A percentile compares a stretch with the other conserved stretches of the same genome.
Evolutionary conservation across 2,329 filamentous ascomycete species (phyloP).

Genomic region (Taxawa tesnikishii): DNA sequence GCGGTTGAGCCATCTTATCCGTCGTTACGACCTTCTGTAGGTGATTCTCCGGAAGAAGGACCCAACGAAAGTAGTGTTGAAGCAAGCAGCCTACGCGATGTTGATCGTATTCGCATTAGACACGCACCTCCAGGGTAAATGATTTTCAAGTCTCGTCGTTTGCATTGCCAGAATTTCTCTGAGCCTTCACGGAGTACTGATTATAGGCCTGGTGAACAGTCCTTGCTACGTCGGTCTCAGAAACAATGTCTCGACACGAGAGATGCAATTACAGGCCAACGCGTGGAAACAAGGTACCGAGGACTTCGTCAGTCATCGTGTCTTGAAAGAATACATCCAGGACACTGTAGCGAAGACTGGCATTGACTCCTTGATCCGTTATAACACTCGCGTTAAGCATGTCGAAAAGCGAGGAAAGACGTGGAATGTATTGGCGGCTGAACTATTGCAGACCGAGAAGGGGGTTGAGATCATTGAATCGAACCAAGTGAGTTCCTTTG

Average conservation of each 20-base stretch:
- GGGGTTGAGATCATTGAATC: neutral
- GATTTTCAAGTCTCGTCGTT: conserved; percentile 2
- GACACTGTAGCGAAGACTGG: conserved; percentile 40
- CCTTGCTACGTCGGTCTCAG: conserved; percentile 41
- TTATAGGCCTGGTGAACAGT: conserved; percentile 14
- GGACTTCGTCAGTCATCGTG: conserved; percentile 45
- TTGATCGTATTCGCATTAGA: conserved; percentile 11
- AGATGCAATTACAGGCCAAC: conserved; percentile 37
- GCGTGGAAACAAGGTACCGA: conserved; percentile 48
- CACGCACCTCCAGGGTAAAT: conserved; percentile 40
- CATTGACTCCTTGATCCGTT: conserved; percentile 38
- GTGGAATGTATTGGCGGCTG: conserved; percentile 43
- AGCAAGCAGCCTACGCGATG: neutral
- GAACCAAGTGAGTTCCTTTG: neutral
- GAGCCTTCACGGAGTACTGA: neutral
- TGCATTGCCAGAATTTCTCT: neutral
- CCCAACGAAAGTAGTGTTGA: conserved; percentile 4
- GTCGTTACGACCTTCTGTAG: conserved; percentile 21
- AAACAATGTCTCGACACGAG: conserved; percentile 41
- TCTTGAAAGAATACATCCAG: conserved; percentile 49
- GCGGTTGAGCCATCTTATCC: conserved; percentile 38
- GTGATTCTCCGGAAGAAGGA: conserved; percentile 15
- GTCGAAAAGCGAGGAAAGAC: conserved; percentile 31
- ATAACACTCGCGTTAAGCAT: conserved; percentile 47
- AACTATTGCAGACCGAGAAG: conserved; percentile 17